Base-by-base conservation (phyloP, 345 rosid genomes). In the Pistacia vera region DNA sequence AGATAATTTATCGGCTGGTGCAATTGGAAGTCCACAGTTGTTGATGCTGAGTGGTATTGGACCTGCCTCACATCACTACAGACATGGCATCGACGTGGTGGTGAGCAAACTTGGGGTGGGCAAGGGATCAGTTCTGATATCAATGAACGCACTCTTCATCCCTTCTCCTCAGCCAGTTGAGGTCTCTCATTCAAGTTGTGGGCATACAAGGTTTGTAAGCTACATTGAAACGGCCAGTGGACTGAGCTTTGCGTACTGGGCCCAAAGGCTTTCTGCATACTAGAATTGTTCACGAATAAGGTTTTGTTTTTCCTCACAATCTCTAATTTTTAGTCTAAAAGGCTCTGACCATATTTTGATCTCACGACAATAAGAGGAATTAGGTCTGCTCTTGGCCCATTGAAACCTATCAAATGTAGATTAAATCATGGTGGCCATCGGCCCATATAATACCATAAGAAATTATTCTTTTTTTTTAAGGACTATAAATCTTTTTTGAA, bases 31-130 rank as follows among this genome's bases (percentile, higher is more conserved):
- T 85, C 98, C 97, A 5, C 97, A 91, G 17, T 36, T 91, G 35
- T 61, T 95, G 72, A 86, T 94, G 97, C 69, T 94, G n/a, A 94
- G 97, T 41, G 97, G 97, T 0, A 80, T 94, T 17, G 98, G 97
- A 57, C 98, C 98, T 0, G 74, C 56, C 18, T 18, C 89, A 87
- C n/a, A n/a, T n/a, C n/a, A 36, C 95, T 92, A 18, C n/a, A 18
- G 18, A 56, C 77, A 41, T 4, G 85, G 88, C 22, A 83, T 94
- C 17, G 58, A 76, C 7, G 90, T 89, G 16, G 70, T 92, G 68
- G 35, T 85, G 63, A 94, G 48, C 92, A 90, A 35, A 91, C 92
- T 0, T 77, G 84, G 86, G 93, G 92, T 16, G 98, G 98, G 5
- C 90, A 87, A 76, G 97, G 92, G 13, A 89, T 92, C n/a, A n/a